These are phyloP conservation scores for Suillus sp. DNA, from an alignment of 768 basidiomycete genomes.

Conservation along the genomic window DNA sequence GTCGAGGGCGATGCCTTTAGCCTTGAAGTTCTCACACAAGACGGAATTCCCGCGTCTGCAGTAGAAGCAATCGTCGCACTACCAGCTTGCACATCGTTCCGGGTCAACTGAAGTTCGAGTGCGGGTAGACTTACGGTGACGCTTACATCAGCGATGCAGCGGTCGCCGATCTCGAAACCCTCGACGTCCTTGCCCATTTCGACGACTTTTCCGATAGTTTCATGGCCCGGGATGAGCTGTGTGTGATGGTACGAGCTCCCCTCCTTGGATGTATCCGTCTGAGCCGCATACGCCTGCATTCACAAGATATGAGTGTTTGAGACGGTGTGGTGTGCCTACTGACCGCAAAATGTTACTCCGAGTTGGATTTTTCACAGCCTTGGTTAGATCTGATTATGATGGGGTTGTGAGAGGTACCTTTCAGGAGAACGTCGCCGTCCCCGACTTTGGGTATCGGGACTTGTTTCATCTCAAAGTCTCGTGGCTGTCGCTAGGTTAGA, in stretches of 20 bases:
- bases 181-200: conserved; percentile 80
- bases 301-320: neutral
- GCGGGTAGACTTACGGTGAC: conserved; percentile 51
- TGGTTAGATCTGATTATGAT: neutral
- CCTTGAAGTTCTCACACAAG: conserved; percentile 83
- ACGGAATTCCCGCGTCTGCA: conserved; percentile 83
- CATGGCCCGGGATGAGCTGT: conserved; percentile 74
- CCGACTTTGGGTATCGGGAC: conserved; percentile 67
- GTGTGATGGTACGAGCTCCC: conserved; percentile 55
- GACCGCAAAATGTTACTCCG: conserved; percentile 2
- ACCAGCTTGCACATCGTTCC: conserved; percentile 6
- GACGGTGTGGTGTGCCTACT: neutral
- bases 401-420: conserved; percentile 45
- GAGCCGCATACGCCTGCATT: conserved; percentile 56
- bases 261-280: conserved; percentile 64
- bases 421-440: conserved; percentile 74
- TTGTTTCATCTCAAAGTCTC: conserved; percentile 63
- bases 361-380: neutral
- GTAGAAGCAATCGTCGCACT: conserved; percentile 88
- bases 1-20: conserved; percentile 78
- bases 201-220: conserved; percentile 72
- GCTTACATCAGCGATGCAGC: conserved; percentile 82
- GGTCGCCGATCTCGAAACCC: conserved; percentile 76
- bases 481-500: conserved; percentile 46
- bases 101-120: neutral